Base-by-base conservation (phyloP, 140 eudicot genomes). In the Ambrosia hybrid region DNA sequence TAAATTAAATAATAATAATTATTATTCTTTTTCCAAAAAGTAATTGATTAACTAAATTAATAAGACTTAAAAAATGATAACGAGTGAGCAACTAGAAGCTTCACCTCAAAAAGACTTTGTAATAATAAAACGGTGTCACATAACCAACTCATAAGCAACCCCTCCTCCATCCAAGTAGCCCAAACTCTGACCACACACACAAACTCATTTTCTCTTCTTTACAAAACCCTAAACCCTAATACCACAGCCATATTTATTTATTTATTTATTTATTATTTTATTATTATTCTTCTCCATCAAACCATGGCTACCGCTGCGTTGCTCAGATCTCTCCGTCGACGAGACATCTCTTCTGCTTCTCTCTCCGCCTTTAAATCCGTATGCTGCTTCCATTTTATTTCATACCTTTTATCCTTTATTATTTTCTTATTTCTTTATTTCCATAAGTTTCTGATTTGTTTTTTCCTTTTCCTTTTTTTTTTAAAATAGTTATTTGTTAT, bases 241-340 rank as follows among this genome's bases (percentile, higher is more conserved):
- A 48, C 13, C 46, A 51, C 7, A 46, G 11, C 57, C 30, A 21
- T 21, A 21, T 21, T 21, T 21, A 21, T 21, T 21, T 21, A 21
- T 21, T 21, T 21, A 21, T 21, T 21, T 21, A 21, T 21, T 21
- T n/a, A n/a, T n/a, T n/a, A 21, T 21, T 21, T 21, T 21, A 0
- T 21, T 21, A 21, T 21, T 21, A 21, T 21, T 21, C 0, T 7
- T 11, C 52, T 10, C 21, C 53, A 7, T 8, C 34, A 21, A 43
- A 37, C 62, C 17, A 90, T 90, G 96, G 91, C 96, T 4, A 75
- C 91, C 72, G 70, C 90, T 12, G 76, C 76, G 9, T 72, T 90
- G 48, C 87, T 82, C 78, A 76, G 96, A 79, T 80, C 87, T 75
- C 83, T 90, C n/a, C 94, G 88, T 13, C 91, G 87, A 66, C 87